These are phyloP conservation scores for Pulveroboletus sp. DNA, from an alignment of 768 basidiomycete genomes.

Conservation along the genomic window DNA sequence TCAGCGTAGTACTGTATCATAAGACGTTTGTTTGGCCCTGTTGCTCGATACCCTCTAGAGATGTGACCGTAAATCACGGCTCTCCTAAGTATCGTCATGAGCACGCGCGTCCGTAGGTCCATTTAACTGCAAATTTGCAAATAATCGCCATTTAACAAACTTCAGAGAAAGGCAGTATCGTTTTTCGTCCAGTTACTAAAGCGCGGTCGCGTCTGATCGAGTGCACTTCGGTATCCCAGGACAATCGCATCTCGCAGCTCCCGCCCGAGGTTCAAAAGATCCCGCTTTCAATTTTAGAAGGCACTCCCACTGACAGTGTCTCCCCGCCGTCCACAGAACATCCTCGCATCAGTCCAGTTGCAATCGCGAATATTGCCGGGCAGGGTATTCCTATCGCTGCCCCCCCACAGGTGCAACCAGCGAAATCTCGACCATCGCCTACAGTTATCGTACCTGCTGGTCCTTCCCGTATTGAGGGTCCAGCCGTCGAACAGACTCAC, in stretches of 20 bases:
- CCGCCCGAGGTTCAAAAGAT: constrained; percentile 4
- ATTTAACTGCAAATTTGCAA: constrained; percentile 1
- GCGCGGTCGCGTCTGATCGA: constrained; percentile 44
- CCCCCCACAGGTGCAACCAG: constrained; percentile 1
- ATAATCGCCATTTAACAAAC: background rate
- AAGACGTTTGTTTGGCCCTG: constrained; percentile 25
- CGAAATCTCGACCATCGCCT: background rate
- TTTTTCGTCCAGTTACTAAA: no score
- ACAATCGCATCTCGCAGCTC: constrained; percentile 8
- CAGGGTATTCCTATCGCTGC: constrained; percentile 20
- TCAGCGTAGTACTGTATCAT: no score
- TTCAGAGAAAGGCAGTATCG: constrained; percentile 64
- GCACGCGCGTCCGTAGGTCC: constrained; percentile 60
- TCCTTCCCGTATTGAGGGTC: constrained; percentile 18
- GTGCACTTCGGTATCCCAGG: constrained; percentile 14
- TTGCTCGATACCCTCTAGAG: no score
- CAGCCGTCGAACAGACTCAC: constrained; percentile 8
- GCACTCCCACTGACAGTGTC: background rate
- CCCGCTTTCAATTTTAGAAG: background rate
- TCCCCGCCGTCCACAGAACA: no score
- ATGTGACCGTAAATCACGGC: no score
- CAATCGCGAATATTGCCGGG: constrained; percentile 2
- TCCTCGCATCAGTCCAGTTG: no score
- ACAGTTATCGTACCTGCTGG: background rate
- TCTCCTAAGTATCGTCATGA: constrained; percentile 40